A percentile compares a stretch with the other conserved stretches of the same genome.
Evolutionary conservation across 2,329 filamentous ascomycete species (phyloP).

Genomic region (Thermothelomyces thermophilus): DNA sequence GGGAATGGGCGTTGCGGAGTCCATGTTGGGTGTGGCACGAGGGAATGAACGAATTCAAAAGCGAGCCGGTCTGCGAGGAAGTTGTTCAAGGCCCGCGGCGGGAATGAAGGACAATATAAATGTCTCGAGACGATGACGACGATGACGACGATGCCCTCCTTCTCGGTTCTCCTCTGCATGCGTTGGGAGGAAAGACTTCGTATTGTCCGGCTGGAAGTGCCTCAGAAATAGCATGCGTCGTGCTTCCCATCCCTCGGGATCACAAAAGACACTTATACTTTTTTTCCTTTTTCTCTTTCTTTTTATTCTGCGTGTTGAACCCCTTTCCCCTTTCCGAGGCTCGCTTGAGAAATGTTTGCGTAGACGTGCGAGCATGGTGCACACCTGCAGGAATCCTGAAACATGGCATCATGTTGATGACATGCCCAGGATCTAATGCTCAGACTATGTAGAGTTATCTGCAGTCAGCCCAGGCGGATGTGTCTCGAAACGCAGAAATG

Average conservation of each 20-base stretch:
- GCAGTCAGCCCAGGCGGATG: not conserved
- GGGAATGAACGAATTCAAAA: not conserved
- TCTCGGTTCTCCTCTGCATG: not conserved
- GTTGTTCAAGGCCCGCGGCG: no score
- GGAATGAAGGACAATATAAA: no score
- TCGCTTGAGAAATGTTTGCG: not conserved
- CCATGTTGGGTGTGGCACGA: slow-evolving; percentile 2
- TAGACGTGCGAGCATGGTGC: not conserved
- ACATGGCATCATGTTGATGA: not conserved
- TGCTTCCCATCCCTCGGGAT: not conserved
- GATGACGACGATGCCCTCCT: not conserved
- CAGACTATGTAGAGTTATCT: not conserved
- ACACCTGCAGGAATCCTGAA: not conserved
- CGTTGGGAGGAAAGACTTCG: not conserved
- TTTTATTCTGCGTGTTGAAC: no score
- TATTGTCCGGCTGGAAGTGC: not conserved
- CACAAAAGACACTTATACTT: not conserved
- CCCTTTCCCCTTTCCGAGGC: not conserved
- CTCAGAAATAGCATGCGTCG: not conserved
- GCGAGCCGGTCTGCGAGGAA: not conserved
- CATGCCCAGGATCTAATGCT: not conserved
- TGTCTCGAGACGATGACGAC: no score
- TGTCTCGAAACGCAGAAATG: not conserved
- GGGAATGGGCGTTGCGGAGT: slow-evolving; percentile 14
- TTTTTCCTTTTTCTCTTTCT: no score